Conservation (phyloP, 441 rosid genomes). For the Breynia disticha region DNA sequence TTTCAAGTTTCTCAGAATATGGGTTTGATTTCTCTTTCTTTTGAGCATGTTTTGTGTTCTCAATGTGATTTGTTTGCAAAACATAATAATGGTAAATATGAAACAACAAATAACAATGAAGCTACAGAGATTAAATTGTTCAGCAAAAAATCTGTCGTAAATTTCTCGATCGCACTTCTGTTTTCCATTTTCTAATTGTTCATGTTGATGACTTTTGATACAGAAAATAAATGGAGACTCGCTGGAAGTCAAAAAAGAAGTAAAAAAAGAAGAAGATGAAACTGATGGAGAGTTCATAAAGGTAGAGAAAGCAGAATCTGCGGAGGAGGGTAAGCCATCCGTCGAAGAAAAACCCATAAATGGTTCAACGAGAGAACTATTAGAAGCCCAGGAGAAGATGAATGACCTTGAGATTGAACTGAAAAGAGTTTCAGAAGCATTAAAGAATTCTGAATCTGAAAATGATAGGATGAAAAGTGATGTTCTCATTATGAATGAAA, state of each 20-base stretch:
- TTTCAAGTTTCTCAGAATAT: no score
- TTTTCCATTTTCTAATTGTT: background rate
- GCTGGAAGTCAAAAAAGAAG: slow-evolving; percentile 33
- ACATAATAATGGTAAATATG: no score
- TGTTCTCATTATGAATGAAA: slow-evolving; percentile 41
- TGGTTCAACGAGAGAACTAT: slow-evolving; percentile 55
- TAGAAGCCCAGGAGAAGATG: slow-evolving; percentile 72
- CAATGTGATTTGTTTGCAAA: no score
- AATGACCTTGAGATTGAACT: slow-evolving; percentile 71
- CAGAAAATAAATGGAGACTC: slow-evolving; percentile 45
- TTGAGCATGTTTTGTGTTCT: no score
- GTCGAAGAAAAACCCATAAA: slow-evolving; percentile 43
- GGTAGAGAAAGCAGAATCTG: slow-evolving; percentile 41
- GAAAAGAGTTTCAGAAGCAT: slow-evolving; percentile 54
- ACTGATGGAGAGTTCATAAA: slow-evolving; percentile 88
- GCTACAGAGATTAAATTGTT: no score
- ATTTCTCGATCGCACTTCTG: no score
- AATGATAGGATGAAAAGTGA: slow-evolving; percentile 50
- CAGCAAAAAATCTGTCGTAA: no score
- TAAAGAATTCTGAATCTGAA: slow-evolving; percentile 67
- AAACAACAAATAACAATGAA: no score
- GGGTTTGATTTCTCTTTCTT: no score
- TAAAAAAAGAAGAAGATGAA: slow-evolving; percentile 74
- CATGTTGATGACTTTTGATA: slow-evolving; percentile 6
- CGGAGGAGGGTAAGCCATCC: slow-evolving; percentile 26